Base-by-base conservation (phyloP, 768 basidiomycete genomes). In the Grammothele lineata region DNA sequence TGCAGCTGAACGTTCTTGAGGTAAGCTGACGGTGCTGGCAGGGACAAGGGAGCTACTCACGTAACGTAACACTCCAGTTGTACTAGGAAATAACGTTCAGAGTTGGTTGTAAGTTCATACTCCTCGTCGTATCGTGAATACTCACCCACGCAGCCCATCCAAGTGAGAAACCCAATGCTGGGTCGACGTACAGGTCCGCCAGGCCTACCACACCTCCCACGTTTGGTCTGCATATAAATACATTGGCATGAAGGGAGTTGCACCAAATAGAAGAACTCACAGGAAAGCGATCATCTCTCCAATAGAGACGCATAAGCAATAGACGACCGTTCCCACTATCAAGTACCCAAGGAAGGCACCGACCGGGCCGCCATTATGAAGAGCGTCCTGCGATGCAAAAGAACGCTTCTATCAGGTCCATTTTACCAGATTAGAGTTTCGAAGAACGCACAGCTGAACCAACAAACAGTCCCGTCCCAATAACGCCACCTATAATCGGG, bases 161-260 rank as follows among this genome's bases (percentile, higher is more conserved):
- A 4, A 73, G 51, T 3, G 72, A 66, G 54, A 75, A 75, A 1
- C 67, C 63, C 19, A 75, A 54, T 7, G 75, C 70, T 5, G 67
- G 69, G 59, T 82, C 80, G 25, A 82, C 62, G 61, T 76, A 79
- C 40, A 76, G 69, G 15, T 67, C 71, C 4, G 78, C 74, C 40
- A 78, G 73, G 68, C 40, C 64, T 48, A 51, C 70, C 50, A 42
- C 55, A 3, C 61, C 61, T 6, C 61, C 61, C 4, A 62, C 61
- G 37, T 62, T 62, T 4, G 61, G 61, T 15, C 61, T 62, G 27
- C 2, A 43, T n/a, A n/a, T 2, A 11, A 19, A 10, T 5, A 5
- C 15, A 14, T 24, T 40, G 10, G 21, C 32, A 19, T 30, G 17
- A 26, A 15, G 9, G 19, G 35, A 4, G 3, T 14, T 7, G 25